These are phyloP conservation scores for Trametes coccinea DNA, from an alignment of 768 basidiomycete species.

Conservation along the genomic window DNA sequence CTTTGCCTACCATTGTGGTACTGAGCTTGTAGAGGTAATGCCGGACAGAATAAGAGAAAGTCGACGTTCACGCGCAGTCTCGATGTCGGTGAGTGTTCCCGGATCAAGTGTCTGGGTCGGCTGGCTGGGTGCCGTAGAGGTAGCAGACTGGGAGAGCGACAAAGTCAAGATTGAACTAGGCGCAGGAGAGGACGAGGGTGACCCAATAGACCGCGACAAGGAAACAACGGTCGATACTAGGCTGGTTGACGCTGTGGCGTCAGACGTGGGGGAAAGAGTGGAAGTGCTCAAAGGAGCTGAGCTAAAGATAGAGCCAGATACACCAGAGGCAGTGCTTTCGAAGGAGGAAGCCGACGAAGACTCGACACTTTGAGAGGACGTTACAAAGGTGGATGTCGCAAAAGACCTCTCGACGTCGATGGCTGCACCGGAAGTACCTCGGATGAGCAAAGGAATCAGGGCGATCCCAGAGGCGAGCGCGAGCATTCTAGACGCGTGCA, in stretches of 20 bases:
- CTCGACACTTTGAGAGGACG: neutral
- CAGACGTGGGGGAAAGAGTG: neutral
- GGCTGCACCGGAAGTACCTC: neutral
- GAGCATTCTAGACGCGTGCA: neutral
- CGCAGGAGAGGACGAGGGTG: neutral
- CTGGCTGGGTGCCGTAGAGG: neutral
- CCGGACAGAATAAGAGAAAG: conserved; percentile 43
- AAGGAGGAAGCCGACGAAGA: neutral
- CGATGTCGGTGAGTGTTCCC: conserved; percentile 34
- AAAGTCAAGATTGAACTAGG: neutral
- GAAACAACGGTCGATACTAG: neutral
- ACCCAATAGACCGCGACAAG: neutral
- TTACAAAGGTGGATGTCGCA: neutral
- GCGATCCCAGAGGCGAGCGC: neutral
- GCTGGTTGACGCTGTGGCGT: neutral
- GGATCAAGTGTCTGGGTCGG: conserved; percentile 20
- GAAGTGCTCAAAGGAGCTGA: neutral
- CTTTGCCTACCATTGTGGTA: conserved; percentile 2
- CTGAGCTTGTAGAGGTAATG: neutral
- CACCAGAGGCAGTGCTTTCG: neutral
- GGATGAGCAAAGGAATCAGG: neutral
- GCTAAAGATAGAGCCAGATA: neutral
- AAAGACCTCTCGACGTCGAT: neutral
- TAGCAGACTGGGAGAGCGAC: neutral
- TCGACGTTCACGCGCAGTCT: conserved; percentile 40